Conservation (phyloP, 495 filamentous ascomycete species). For the Aspergillus wentii region DNA sequence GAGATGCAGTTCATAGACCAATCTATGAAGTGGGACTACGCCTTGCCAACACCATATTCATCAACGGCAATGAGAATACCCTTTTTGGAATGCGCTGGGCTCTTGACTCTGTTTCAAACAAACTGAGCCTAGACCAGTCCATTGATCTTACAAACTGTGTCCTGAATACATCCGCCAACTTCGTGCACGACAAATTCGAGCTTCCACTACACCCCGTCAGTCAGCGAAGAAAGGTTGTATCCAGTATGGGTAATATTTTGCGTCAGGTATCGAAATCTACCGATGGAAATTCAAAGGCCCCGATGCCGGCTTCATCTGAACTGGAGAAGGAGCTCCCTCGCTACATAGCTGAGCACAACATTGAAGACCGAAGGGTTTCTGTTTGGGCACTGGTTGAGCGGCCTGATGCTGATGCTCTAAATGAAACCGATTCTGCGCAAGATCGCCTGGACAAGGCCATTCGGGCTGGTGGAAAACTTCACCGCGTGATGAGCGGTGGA, state of each 20-base stretch:
- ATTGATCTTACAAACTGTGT: slow-evolving; percentile 29
- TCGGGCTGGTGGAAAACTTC: slow-evolving; percentile 46
- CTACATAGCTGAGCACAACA: slow-evolving; percentile 47
- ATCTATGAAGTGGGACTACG: slow-evolving; percentile 47
- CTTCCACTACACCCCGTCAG: slow-evolving; percentile 63
- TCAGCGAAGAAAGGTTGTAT: slow-evolving; percentile 54
- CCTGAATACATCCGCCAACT: slow-evolving; percentile 13
- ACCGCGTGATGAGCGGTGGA: slow-evolving; percentile 76
- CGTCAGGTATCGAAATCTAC: slow-evolving; percentile 54
- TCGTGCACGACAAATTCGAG: slow-evolving; percentile 19
- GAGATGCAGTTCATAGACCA: background rate
- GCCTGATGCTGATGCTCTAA: slow-evolving; percentile 12
- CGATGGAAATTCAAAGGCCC: slow-evolving; percentile 27
- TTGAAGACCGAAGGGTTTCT: slow-evolving; percentile 45
- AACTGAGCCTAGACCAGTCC: slow-evolving; percentile 17
- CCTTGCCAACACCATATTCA: slow-evolving; percentile 73
- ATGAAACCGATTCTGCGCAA: slow-evolving; percentile 12
- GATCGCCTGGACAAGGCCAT: slow-evolving; percentile 20
- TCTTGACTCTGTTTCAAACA: slow-evolving; percentile 15
- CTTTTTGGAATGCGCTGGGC: slow-evolving; percentile 55
- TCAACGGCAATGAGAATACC: slow-evolving; percentile 61
- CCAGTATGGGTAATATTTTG: slow-evolving; percentile 79
- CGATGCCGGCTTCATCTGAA: slow-evolving; percentile 68
- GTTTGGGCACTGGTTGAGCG: slow-evolving; percentile 72
- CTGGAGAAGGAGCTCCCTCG: slow-evolving; percentile 61